Percentiles rank a stretch among this genome's conserved stretches.
phyloP scores from a whole-genome alignment of 1,139 yeast species.

The Yamadazyma blattariae region DNA sequence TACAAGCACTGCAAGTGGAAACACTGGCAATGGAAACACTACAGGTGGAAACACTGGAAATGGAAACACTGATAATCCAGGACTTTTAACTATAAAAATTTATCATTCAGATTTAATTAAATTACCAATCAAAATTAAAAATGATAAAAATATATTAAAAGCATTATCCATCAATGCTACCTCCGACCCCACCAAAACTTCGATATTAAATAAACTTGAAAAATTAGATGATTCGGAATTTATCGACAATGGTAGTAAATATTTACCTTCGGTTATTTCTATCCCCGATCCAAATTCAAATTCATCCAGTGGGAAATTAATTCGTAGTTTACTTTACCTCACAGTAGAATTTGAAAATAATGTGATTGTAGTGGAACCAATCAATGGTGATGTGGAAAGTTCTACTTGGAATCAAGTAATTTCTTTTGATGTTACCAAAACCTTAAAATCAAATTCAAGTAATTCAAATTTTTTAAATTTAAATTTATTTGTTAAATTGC shows the following conservation, averaged over 20 bases:
- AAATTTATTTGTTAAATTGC: slow-evolving; percentile 75
- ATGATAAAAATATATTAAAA: slow-evolving; percentile 49
- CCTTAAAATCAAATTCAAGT: slow-evolving; percentile 19
- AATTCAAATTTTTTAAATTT: slow-evolving; percentile 51
- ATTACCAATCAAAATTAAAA: slow-evolving; percentile 59
- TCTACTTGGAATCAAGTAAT: slow-evolving; percentile 81
- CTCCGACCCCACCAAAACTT: slow-evolving; percentile 34
- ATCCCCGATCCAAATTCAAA: slow-evolving; percentile 43
- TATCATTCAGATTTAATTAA: slow-evolving; percentile 59
- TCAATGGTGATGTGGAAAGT: slow-evolving; percentile 57
- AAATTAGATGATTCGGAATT: slow-evolving; percentile 22
- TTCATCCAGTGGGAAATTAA: slow-evolving; percentile 31
- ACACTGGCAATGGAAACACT: background rate
- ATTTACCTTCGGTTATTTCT: slow-evolving; percentile 65
- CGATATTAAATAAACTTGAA: slow-evolving; percentile 30
- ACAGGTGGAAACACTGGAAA: no score
- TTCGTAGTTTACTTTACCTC: slow-evolving; percentile 61
- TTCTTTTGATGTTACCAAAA: slow-evolving; percentile 83
- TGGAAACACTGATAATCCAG: slow-evolving; percentile 53
- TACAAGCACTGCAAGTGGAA: background rate
- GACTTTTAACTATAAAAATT: slow-evolving; percentile 67
- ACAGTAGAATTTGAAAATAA: slow-evolving; percentile 80
- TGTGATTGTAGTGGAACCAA: slow-evolving; percentile 80
- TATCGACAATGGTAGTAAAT: slow-evolving; percentile 35
- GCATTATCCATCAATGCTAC: slow-evolving; percentile 52